Evolutionary conservation across 257 asterid genomes (phyloP).

Genomic region (Primulina tabacum): DNA sequence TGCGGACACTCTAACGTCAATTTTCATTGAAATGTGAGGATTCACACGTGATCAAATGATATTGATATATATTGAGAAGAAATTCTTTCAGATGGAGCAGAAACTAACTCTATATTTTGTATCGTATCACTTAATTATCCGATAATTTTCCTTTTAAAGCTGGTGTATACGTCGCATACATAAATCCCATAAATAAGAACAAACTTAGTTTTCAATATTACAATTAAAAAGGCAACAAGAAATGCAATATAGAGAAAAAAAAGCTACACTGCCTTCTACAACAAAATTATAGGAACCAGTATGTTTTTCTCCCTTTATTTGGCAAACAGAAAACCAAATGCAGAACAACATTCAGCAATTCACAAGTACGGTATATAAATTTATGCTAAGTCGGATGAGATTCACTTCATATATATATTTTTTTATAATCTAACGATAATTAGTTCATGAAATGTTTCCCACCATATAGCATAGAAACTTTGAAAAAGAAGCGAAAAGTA

Average conservation of each 20-base stretch:
- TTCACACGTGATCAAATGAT: too few species aligned
- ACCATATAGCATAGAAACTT: not conserved
- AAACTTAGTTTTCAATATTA: not conserved
- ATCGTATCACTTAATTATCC: not conserved
- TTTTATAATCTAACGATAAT: not conserved
- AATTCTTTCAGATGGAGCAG: too few species aligned
- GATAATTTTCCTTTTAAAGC: not conserved
- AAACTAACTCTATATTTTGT: too few species aligned
- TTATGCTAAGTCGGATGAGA: not conserved
- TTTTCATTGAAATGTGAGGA: too few species aligned
- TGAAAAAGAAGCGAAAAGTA: not conserved
- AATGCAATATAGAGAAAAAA: too few species aligned
- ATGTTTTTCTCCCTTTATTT: not conserved
- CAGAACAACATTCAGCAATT: too few species aligned
- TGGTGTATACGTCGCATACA: not conserved
- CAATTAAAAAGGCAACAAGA: too few species aligned
- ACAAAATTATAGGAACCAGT: not conserved
- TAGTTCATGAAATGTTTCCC: not conserved
- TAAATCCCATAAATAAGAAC: not conserved
- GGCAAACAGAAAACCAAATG: not conserved
- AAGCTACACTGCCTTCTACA: not conserved
- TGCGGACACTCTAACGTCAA: too few species aligned
- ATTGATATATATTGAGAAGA: too few species aligned
- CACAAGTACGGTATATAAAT: too few species aligned
- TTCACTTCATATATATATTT: not conserved